A percentile compares a stretch with the other conserved stretches of the same genome.
Conservation (phyloP, 495 filamentous ascomycete species). For the Hypoxylon perforatum region DNA sequence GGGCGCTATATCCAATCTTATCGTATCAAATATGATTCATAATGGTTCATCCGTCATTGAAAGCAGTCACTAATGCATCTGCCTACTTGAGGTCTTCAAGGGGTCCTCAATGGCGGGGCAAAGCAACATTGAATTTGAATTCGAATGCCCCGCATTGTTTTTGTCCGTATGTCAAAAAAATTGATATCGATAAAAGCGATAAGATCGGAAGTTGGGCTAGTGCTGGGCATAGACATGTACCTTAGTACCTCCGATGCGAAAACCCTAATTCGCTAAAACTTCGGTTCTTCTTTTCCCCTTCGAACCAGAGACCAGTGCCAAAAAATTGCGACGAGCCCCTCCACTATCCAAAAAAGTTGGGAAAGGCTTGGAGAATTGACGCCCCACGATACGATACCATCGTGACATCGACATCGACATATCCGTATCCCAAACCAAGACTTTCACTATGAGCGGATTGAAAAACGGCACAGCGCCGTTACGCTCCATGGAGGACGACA, state of each 20-base stretch:
- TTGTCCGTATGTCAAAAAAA: background rate
- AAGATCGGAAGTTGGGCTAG: constrained; percentile 10
- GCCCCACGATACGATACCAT: constrained; percentile 20
- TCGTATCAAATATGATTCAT: background rate
- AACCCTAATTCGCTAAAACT: constrained; percentile 50
- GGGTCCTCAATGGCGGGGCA: constrained; percentile 31
- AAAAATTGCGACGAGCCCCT: constrained; percentile 46
- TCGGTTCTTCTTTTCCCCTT: constrained; percentile 26
- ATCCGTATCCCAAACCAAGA: constrained; percentile 24
- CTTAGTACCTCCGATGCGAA: background rate
- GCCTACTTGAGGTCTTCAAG: background rate
- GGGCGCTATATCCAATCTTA: background rate
- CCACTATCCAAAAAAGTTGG: constrained; percentile 25
- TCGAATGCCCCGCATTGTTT: background rate
- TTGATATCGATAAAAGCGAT: constrained; percentile 29
- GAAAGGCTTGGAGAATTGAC: constrained; percentile 1
- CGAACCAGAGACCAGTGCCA: constrained; percentile 21
- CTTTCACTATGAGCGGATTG: constrained; percentile 60
- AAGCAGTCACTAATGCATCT: background rate
- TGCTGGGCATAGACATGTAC: constrained; percentile 7
- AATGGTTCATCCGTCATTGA: too few relatives aligned
- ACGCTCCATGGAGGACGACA: constrained; percentile 77
- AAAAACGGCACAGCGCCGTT: constrained; percentile 62
- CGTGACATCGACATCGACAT: constrained; percentile 22
- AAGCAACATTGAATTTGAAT: background rate